Base-by-base conservation (phyloP, 768 basidiomycete genomes). In the Pisolithus sp. region DNA sequence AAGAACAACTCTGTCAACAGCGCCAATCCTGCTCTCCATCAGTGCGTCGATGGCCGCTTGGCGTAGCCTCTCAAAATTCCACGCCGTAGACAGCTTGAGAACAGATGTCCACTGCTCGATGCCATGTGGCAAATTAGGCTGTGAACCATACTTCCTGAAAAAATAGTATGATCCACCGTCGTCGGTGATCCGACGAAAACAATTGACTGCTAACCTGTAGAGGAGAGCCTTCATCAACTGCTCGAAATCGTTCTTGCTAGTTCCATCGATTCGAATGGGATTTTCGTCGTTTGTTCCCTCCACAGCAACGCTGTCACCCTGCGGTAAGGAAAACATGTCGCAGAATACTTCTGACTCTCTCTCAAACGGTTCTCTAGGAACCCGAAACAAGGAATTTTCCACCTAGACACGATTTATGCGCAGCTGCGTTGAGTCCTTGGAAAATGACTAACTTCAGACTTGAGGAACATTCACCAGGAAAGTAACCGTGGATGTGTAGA, bases 41-140 rank as follows among this genome's bases (percentile, higher is more conserved):
- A 50, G 43, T 3, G 46, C 47, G 4, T 59, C 12, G 12, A 71
- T 65, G 1, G 71, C 70, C 5, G 56, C 53, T n/a, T 54, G 21
- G 7, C 69, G 66, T 21, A 71, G 37, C 7, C 36, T 51, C 9
- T 55, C 51, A 50, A 77, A 73, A 21, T 52, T 53, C 72, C 73
- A 75, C 48, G 68, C 64, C 4, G 56, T 64, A 7, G 74, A 62
- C 12, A 75, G 59, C 50, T 68, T 69, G 15, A 76, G 64, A 13
- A 70, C 63, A 0, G 69, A 62, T 2, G 63, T 56, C 74, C 73
- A 74, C 42, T 73, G 66, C 23, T 62, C 54, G 43, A 45, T 26
- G 21, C 26, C 28, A 15, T 13, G 13, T 28, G 43, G 43, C n/a
- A 30, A 24, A 26, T 4, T 5, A 18, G 43, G 43, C 15, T 24